Evolutionary conservation across 345 rosid species (phyloP), one percentile per base, ranked within the genome.

Genomic region (Pseudoturritis turrita): DNA sequence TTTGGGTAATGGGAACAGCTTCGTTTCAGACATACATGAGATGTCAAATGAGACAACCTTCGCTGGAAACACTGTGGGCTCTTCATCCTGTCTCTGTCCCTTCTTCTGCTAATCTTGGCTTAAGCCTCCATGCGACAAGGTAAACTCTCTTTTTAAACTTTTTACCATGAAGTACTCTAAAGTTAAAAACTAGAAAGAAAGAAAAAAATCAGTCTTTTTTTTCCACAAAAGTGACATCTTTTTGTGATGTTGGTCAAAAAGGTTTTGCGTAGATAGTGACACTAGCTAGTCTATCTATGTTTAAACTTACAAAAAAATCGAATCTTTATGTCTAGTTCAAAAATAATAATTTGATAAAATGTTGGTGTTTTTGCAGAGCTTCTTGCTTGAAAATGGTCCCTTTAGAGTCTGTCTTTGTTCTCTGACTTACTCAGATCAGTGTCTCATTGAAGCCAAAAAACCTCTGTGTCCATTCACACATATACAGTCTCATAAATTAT

Each of bases 61-160:
- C 91, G 55, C 77, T 92, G 46, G 98, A 92, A 73, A 70, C 77
- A 69, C 85, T 87, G 70, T 92, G 98, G 98, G 80, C 77, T 50
- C 86, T 89, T 81, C 91, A 85, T 75, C 86, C 92, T 71, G 90
- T 92, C 66, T 84, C 98, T 36, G 83, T 90, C 80, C 98, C 96
- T 14, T 85, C 95, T 4, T 85, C 96, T 4, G 86, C 83, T 62
- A 96, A 88, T 59, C 90, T 93, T 78, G 90, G 85, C 18, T 76
- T 93, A 75, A 87, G 85, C 79, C 96, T 93, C 71, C 91, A 86
- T 77, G 86, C 83, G 72, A 72, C 98, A 75, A 85, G 97, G 97
- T 88, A 68, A 50, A 53, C 33, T 64, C 49, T 5, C 59, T 65
- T 70, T 63, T 49, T 70, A 40, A n/a, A 47, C 67, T 64, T 76